These are phyloP conservation scores for Scleromitrula shiraiana DNA, from an alignment of 2,329 filamentous ascomycete genomes.

Conservation along the genomic window DNA sequence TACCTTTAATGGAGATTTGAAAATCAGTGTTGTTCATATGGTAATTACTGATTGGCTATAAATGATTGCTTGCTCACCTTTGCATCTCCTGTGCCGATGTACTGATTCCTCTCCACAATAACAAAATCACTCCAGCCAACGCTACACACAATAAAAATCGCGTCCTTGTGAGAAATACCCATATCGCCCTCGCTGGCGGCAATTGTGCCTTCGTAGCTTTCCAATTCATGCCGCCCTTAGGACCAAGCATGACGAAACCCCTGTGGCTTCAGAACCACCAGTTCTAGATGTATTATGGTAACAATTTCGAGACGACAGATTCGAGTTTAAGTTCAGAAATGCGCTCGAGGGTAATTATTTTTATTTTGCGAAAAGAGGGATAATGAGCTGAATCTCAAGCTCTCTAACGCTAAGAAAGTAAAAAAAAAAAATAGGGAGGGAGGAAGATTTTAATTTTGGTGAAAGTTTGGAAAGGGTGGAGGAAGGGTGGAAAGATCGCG, in stretches of 20 bases:
- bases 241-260: slow-evolving; percentile 66
- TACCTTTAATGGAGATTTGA: slow-evolving; percentile 51
- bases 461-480: too few species aligned
- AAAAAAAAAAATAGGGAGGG: slow-evolving; percentile 10
- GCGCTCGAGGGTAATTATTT: background rate
- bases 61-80: slow-evolving; percentile 48
- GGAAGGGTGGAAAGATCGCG: slow-evolving; percentile 2
- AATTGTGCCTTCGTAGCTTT: slow-evolving; percentile 77
- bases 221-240: slow-evolving; percentile 86
- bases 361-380: background rate
- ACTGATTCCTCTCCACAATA: slow-evolving; percentile 83
- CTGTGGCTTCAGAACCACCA: slow-evolving; percentile 37
- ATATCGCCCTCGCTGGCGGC: slow-evolving; percentile 66
- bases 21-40: background rate
- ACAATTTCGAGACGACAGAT: slow-evolving; percentile 20
- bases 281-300: slow-evolving; percentile 15
- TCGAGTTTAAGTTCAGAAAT: background rate
- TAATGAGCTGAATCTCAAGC: slow-evolving; percentile 5
- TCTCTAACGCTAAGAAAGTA: slow-evolving; percentile 13
- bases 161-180: slow-evolving; percentile 65
- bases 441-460: slow-evolving; percentile 11
- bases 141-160: slow-evolving; percentile 69
- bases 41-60: background rate
- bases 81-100: slow-evolving; percentile 80
- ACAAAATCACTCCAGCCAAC: slow-evolving; percentile 60